Evolutionary conservation across 1,284 basidiomycete species (phyloP).

Genomic region (Ceratobasidium sp.): DNA sequence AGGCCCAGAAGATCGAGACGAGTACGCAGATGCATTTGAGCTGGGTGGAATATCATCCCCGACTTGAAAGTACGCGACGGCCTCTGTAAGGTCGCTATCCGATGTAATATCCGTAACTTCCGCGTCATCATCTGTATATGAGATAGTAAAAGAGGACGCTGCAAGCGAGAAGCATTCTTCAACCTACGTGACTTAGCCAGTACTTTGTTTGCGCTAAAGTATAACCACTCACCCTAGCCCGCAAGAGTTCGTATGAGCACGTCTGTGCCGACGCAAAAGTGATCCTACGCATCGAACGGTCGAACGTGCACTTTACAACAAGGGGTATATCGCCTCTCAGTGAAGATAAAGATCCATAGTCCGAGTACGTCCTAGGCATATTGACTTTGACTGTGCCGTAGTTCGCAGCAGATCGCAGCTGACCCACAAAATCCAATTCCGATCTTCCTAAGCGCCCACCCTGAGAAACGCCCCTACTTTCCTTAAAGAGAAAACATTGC

Average conservation of each 20-base stretch:
- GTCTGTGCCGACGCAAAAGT: slow-evolving; percentile 78
- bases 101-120: slow-evolving; percentile 74
- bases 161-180: slow-evolving; percentile 84
- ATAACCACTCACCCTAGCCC: slow-evolving; percentile 68
- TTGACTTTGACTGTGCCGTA: slow-evolving; percentile 34
- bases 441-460: slow-evolving; percentile 30
- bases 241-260: slow-evolving; percentile 77
- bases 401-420: slow-evolving; percentile 41
- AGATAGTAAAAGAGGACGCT: slow-evolving; percentile 72
- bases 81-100: slow-evolving; percentile 82
- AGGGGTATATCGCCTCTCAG: slow-evolving; percentile 64
- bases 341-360: slow-evolving; percentile 40
- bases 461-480: slow-evolving; percentile 33
- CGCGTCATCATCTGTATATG: slow-evolving; percentile 88
- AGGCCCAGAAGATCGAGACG: slow-evolving; percentile 60
- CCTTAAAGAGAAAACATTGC: neutral
- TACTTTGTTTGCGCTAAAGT: neutral
- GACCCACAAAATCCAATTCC: slow-evolving; percentile 13
- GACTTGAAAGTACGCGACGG: slow-evolving; percentile 83
- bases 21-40: slow-evolving; percentile 77
- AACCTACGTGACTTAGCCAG: slow-evolving; percentile 61
- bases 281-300: slow-evolving; percentile 76
- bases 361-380: slow-evolving; percentile 38
- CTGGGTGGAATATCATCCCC: slow-evolving; percentile 68
- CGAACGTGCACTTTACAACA: slow-evolving; percentile 81